Evolutionary conservation across 1,139 yeast species (phyloP).

Genomic region (Yamadazyma trypodendri): DNA sequence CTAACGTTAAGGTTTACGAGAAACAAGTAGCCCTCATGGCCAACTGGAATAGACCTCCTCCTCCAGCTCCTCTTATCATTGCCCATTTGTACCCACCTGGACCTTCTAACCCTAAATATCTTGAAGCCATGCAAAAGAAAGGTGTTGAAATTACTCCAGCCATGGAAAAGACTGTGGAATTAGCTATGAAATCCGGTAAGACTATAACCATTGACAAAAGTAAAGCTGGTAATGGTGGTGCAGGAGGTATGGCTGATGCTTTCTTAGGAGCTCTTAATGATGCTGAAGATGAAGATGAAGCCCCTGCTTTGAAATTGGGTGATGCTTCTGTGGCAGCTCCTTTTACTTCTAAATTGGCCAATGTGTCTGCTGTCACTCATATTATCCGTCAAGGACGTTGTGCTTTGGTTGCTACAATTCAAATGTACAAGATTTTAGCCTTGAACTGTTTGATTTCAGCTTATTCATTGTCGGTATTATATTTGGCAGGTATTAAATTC

Average conservation of each 20-base stretch:
- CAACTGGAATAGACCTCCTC: slow-evolving; percentile 81
- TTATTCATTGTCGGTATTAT: slow-evolving; percentile 88
- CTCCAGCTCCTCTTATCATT: slow-evolving; percentile 82
- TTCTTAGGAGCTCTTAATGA: slow-evolving; percentile 68
- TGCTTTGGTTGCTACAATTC: slow-evolving; percentile 95
- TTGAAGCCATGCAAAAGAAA: slow-evolving; percentile 78
- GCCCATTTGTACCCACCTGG: slow-evolving; percentile 98
- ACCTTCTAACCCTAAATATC: slow-evolving; percentile 81
- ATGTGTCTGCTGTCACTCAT: slow-evolving; percentile 89
- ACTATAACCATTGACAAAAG: slow-evolving; percentile 27
- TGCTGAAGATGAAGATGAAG: slow-evolving; percentile 76
- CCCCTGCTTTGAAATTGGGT: slow-evolving; percentile 91
- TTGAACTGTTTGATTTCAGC: slow-evolving; percentile 96
- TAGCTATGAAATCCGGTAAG: slow-evolving; percentile 41
- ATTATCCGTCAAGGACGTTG: slow-evolving; percentile 98
- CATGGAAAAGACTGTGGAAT: slow-evolving; percentile 57
- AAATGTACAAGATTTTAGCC: slow-evolving; percentile 97
- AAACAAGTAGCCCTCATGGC: slow-evolving; percentile 79
- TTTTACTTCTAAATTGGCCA: slow-evolving; percentile 89
- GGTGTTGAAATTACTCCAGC: slow-evolving; percentile 75
- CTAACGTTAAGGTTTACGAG: slow-evolving; percentile 67
- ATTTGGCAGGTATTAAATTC: slow-evolving; percentile 95
- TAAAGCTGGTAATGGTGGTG: slow-evolving; percentile 30
- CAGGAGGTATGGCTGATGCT: slow-evolving; percentile 64
- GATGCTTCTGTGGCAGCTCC: slow-evolving; percentile 99